Base-by-base conservation (phyloP, 305 asterid genomes). In the Coffea humblotiana region DNA sequence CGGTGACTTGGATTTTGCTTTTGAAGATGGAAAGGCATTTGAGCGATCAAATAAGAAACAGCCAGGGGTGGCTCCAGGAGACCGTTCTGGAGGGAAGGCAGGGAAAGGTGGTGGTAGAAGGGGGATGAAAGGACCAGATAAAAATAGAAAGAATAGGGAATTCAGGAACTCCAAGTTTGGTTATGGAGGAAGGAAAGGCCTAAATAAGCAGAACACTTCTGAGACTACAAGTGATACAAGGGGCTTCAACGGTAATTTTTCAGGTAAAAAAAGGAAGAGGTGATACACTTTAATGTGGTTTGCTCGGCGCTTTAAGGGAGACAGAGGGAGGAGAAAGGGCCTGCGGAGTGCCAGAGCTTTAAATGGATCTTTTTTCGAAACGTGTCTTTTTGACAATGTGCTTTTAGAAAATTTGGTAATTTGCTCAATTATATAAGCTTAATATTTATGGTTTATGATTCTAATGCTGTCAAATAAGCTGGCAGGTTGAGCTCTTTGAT, bases 101-200 rank as follows among this genome's bases (percentile, higher is more conserved):
- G 87, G 75, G 67, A 84, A 29, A 43, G 83, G 76, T 51, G 89
- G 84, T 58, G 90, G 84, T 71, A 88, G 86, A 12, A 85, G 80
- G 87, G 92, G 92, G 52, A 89, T 88, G 81, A 87, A 79, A 32
- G 96, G 91, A 9, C 72, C 83, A 14, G 90, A 85, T 78, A 89
- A 80, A 47, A 88, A 88, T 85, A 86, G 83, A 86, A 86, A 87
- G 79, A 79, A 72, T 49, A 86, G 91, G 79, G 98, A 90, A 6
- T 81, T 63, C 25, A 87, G 74, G 83, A 84, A 90, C 60, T 83
- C 92, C 16, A 92, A 90, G 82, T 94, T 92, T 74, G 98, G 98
- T 64, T 91, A 87, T 63, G 98, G 97, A 66, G 97, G 97, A 84
- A 91, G 84, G 92, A 92, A 94, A 88, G 97, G 97, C 37, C 29